Percentiles rank a stretch among this genome's conserved stretches.
Evolutionary conservation across 352 stramenopile genomes (phyloP).

Genomic region (Ochromonadaceae sp.): DNA sequence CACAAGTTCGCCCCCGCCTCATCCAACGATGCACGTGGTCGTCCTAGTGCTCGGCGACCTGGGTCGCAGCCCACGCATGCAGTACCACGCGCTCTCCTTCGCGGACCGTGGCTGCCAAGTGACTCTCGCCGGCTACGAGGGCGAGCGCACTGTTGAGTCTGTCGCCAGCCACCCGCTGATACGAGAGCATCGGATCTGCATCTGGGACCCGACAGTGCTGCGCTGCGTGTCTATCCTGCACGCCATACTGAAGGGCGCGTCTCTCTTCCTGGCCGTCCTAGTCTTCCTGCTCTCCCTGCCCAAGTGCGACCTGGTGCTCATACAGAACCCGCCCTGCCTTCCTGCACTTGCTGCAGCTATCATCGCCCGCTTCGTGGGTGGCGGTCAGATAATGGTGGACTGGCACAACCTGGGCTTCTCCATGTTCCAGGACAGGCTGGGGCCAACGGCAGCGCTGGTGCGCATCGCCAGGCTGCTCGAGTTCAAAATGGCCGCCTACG

Average conservation of each 20-base stretch:
- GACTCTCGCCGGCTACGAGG: slow-evolving; percentile 80
- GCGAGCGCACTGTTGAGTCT: slow-evolving; percentile 55
- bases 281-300: slow-evolving; percentile 39
- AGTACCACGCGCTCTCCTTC: slow-evolving; percentile 93
- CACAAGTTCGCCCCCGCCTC: no score
- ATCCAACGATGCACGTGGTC: no score
- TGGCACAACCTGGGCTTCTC: slow-evolving; percentile 99
- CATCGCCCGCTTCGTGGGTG: slow-evolving; percentile 47
- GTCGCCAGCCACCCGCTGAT: slow-evolving; percentile 56
- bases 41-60: slow-evolving; percentile 85
- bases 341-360: slow-evolving; percentile 79
- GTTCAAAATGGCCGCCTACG: slow-evolving; percentile 63
- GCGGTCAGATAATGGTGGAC: slow-evolving; percentile 86
- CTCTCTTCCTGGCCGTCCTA: slow-evolving; percentile 53
- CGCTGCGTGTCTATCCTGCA: slow-evolving; percentile 19
- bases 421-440: slow-evolving; percentile 69
- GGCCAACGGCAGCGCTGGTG: slow-evolving; percentile 35
- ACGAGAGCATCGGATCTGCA: slow-evolving; percentile 55
- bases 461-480: slow-evolving; percentile 40
- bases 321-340: slow-evolving; percentile 96
- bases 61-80: slow-evolving; percentile 92
- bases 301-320: slow-evolving; percentile 71
- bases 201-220: slow-evolving; percentile 12
- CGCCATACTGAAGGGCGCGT: background rate
- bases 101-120: slow-evolving; percentile 45